These are phyloP conservation scores for Gamarada debralockiae DNA, from an alignment of 495 filamentous ascomycete species.

Conservation along the genomic window DNA sequence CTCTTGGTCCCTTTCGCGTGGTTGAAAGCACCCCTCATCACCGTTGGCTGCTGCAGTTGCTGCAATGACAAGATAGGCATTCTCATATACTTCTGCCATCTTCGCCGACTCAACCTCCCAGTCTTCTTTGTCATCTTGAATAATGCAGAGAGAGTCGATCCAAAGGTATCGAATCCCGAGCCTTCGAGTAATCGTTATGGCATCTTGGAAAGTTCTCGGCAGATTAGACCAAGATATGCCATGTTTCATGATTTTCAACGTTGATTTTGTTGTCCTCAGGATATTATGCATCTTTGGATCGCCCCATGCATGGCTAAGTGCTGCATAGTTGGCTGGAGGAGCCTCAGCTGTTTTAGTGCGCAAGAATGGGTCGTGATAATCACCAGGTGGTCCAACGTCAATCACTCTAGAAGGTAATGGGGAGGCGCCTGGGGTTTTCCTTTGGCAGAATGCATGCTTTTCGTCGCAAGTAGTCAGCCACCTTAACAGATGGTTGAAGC, in stretches of 20 bases:
- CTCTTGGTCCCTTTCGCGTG: too few species aligned
- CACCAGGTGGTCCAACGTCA: too few species aligned
- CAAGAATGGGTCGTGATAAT: too few species aligned
- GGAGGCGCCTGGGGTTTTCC: too few species aligned
- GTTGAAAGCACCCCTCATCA: too few species aligned
- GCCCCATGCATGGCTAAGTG: conserved; percentile 20
- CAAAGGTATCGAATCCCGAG: conserved; percentile 29
- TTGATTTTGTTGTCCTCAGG: conserved; percentile 1
- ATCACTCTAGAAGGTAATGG: too few species aligned
- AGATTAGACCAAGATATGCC: conserved; percentile 5
- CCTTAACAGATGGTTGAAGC: too few species aligned
- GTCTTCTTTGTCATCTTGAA: conserved; percentile 15
- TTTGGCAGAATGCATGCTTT: too few species aligned
- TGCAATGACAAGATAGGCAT: conserved; percentile 16
- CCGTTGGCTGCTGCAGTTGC: conserved; percentile 5
- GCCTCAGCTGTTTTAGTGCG: too few species aligned
- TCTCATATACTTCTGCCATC: conserved; percentile 15
- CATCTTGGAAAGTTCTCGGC: conserved; percentile 26
- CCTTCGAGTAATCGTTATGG: conserved; percentile 18
- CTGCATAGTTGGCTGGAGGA: too few species aligned
- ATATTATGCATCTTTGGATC: not conserved
- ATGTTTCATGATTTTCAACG: not conserved
- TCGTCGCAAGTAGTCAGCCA: too few species aligned
- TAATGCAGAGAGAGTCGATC: conserved; percentile 31
- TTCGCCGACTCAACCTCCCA: conserved; percentile 13